Evolutionary conservation across 768 basidiomycete genomes (phyloP), one percentile per base, ranked within the genome.

Genomic region (Myochromella boudieri): DNA sequence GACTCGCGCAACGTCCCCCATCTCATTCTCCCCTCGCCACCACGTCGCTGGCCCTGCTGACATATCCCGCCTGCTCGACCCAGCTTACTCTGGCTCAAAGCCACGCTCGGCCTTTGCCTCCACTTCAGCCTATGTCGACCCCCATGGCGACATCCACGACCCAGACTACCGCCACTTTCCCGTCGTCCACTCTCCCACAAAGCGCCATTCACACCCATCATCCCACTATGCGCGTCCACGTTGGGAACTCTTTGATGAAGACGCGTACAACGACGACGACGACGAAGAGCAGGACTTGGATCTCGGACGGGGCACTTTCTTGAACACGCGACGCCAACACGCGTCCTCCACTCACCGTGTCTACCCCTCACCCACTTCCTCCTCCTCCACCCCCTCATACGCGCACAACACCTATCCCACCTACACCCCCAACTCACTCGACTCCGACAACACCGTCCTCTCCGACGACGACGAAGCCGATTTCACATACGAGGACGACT

Each of bases 141-240:
- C 67, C 60, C 68, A 76, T 49, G 83, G 82, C 39, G 76, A 81
- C 62, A 67, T 83, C 20, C 82, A 85, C 57, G 83, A 85, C 62
- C 83, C 83, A 18, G 83, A 85, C 58, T 85, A 75, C 64, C 72
- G 82, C 51, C 73, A 83, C 65, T 85, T 85, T 49, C 83, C 82
- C 22, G 58, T 71, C 27, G 33, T 60, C 15, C 51, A 48, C 9
- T 52, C 55, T 4, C 42, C 43, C 51, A 58, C 15, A 40, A 12
- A 34, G 6, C n/a, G 5, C 5, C 33, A n/a, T 17, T 31, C 29
- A 8, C 60, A 11, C 55, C 60, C 25, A 44, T 39, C 46, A 11
- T 49, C 54, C 29, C 49, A 42, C 27, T 12, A 20, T 18, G 22
- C 54, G 12, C 62, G 67, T 1, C 62, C 70, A 0, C 58, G 51